Evolutionary conservation across 1,284 basidiomycete genomes (phyloP).

Genomic region (Irpex rosettiformis): DNA sequence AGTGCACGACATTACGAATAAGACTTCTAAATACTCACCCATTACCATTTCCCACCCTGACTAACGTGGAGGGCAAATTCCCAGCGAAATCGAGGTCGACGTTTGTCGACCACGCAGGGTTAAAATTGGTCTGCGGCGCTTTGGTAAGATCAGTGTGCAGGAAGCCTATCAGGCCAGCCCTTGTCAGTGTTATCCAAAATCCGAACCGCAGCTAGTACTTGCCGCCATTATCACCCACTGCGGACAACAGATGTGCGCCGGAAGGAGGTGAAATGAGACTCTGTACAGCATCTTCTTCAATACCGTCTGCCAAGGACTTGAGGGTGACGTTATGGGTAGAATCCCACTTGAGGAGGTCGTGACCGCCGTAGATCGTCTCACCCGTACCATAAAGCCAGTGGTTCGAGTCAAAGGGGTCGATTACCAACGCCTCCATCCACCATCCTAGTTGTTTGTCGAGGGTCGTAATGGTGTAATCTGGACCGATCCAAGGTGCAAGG

Average conservation of each 20-base stretch:
- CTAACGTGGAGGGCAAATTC: slow-evolving; percentile 48
- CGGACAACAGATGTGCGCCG: slow-evolving; percentile 50
- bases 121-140: slow-evolving; percentile 41
- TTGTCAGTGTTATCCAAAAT: neutral
- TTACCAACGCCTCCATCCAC: slow-evolving; percentile 46
- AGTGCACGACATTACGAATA: slow-evolving; percentile 21
- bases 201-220: slow-evolving; percentile 2
- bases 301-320: slow-evolving; percentile 56
- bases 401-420: slow-evolving; percentile 62
- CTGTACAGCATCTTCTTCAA: slow-evolving; percentile 60
- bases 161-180: slow-evolving; percentile 20
- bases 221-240: slow-evolving; percentile 56
- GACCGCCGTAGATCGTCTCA: slow-evolving; percentile 55
- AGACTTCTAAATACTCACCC: slow-evolving; percentile 27
- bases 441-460: slow-evolving; percentile 38
- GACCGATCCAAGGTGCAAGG: slow-evolving; percentile 57
- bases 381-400: slow-evolving; percentile 69
- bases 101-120: slow-evolving; percentile 49
- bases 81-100: slow-evolving; percentile 59
- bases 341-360: slow-evolving; percentile 56
- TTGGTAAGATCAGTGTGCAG: slow-evolving; percentile 46
- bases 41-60: slow-evolving; percentile 48
- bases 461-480: slow-evolving; percentile 38
- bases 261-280: slow-evolving; percentile 50
- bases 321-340: slow-evolving; percentile 54